Percentiles rank a stretch among this genome's conserved stretches.
Conservation (phyloP, 1,284 basidiomycete genomes). For the Phellopilus nigrolimitatus region DNA sequence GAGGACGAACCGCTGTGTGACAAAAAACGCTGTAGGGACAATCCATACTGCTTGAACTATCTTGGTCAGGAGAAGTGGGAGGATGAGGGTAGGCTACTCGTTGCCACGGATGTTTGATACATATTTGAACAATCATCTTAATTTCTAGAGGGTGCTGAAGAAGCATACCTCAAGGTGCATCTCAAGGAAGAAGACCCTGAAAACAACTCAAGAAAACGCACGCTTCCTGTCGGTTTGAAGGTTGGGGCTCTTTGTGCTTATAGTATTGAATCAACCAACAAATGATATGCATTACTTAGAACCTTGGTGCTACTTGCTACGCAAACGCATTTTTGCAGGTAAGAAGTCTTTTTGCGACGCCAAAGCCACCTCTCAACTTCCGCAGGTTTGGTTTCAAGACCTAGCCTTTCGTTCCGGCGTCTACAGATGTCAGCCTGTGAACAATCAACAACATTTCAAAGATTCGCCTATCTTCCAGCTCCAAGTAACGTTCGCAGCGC, state of each 20-base stretch:
- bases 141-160: conserved; percentile 44
- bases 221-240: conserved; percentile 75
- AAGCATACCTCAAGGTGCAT: conserved; percentile 49
- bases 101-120: conserved; percentile 1
- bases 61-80: conserved; percentile 79
- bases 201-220: conserved; percentile 42
- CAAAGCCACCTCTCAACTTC: neutral
- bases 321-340: conserved; percentile 90
- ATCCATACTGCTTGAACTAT: conserved; percentile 82
- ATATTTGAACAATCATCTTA: conserved; percentile 22
- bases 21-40: conserved; percentile 61
- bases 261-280: neutral
- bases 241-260: conserved; percentile 33
- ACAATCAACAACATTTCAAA: conserved; percentile 38
- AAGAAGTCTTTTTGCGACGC: conserved; percentile 13
- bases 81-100: conserved; percentile 44
- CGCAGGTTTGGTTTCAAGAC: conserved; percentile 68
- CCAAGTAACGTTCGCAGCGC: conserved; percentile 74
- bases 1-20: conserved; percentile 51
- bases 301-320: conserved; percentile 90
- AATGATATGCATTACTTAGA: conserved; percentile 41
- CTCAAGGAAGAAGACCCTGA: conserved; percentile 52
- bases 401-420: conserved; percentile 61
- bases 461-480: conserved; percentile 71
- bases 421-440: conserved; percentile 50